Evolutionary conservation across 2,329 filamentous ascomycete species (phyloP).

Genomic region (Colletotrichum gigasporum): DNA sequence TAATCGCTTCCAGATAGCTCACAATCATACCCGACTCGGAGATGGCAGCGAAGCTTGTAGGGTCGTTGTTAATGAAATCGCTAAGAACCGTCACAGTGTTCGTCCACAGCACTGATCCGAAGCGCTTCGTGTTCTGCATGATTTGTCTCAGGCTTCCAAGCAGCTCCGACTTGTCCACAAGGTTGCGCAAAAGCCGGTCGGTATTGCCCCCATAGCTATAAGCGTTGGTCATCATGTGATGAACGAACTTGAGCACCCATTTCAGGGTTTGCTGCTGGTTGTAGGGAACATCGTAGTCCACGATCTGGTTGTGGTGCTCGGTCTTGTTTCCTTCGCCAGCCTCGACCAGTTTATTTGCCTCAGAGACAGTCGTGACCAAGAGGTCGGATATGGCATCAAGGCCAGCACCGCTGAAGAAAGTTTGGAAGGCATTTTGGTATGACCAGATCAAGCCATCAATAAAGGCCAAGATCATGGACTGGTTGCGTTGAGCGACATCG

Average conservation of each 20-base stretch:
- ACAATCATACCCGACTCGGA: conserved; percentile 92
- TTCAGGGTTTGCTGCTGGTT: conserved; percentile 93
- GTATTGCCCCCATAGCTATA: conserved; percentile 78
- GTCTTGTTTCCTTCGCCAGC: conserved; percentile 76
- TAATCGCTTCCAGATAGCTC: conserved; percentile 85
- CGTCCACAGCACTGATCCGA: conserved; percentile 95
- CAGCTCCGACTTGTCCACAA: conserved; percentile 92
- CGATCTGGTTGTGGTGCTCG: conserved; percentile 77
- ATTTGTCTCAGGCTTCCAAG: conserved; percentile 82
- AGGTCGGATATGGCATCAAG: conserved; percentile 92
- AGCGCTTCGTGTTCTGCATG: conserved; percentile 80
- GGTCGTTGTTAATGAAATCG: conserved; percentile 98
- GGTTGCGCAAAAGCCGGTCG: conserved; percentile 87
- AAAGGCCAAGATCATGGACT: conserved; percentile 86
- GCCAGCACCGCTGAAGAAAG: conserved; percentile 83
- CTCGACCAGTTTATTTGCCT: conserved; percentile 72
- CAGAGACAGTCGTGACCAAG: conserved; percentile 79
- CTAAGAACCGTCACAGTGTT: conserved; percentile 91
- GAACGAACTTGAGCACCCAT: conserved; percentile 94
- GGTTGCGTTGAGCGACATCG: conserved; percentile 81
- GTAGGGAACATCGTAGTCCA: conserved; percentile 94
- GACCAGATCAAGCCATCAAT: conserved; percentile 89
- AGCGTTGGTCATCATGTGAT: conserved; percentile 89
- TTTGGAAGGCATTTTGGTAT: conserved; percentile 84
- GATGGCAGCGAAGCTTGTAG: conserved; percentile 95